Evolutionary conservation across 768 basidiomycete genomes (phyloP).

Genomic region (Tulasnella calospora): DNA sequence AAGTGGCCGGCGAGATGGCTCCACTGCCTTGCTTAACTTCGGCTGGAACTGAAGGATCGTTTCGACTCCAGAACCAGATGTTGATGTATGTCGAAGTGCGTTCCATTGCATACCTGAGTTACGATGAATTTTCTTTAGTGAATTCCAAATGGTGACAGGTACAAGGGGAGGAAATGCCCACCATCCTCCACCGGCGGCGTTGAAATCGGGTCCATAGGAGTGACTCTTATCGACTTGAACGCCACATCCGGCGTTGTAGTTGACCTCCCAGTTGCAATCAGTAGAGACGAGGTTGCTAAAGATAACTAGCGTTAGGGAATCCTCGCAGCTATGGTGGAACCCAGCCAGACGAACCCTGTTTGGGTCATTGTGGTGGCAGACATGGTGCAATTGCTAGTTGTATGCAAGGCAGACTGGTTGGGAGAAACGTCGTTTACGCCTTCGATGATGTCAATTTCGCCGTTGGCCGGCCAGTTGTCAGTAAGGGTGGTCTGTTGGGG

Average conservation of each 20-base stretch:
- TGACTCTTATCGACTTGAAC: slow-evolving; percentile 26
- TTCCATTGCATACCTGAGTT: slow-evolving; percentile 29
- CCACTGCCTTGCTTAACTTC: slow-evolving; percentile 26
- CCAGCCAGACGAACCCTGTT: slow-evolving; percentile 24
- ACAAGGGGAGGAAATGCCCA: slow-evolving; percentile 29
- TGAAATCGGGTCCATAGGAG: slow-evolving; percentile 21
- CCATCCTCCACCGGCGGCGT: slow-evolving; percentile 36
- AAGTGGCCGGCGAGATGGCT: background rate
- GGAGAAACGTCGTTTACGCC: slow-evolving; percentile 29
- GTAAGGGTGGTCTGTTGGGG: background rate
- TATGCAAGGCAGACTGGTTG: slow-evolving; percentile 28
- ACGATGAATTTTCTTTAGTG: background rate
- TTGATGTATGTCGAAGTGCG: slow-evolving; percentile 26
- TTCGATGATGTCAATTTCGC: slow-evolving; percentile 31
- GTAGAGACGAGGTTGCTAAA: background rate
- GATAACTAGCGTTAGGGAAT: background rate
- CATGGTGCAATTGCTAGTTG: slow-evolving; percentile 26
- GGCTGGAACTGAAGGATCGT: slow-evolving; percentile 27
- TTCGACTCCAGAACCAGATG: slow-evolving; percentile 24
- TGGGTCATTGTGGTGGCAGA: slow-evolving; percentile 19
- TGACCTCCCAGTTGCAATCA: slow-evolving; percentile 26
- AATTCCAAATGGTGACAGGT: background rate
- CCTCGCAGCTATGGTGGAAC: no score
- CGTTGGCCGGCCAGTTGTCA: slow-evolving; percentile 12
- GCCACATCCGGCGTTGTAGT: slow-evolving; percentile 37